Base-by-base conservation (phyloP, 208 protist genomes). In the Trypanosoma conorhini region DNA sequence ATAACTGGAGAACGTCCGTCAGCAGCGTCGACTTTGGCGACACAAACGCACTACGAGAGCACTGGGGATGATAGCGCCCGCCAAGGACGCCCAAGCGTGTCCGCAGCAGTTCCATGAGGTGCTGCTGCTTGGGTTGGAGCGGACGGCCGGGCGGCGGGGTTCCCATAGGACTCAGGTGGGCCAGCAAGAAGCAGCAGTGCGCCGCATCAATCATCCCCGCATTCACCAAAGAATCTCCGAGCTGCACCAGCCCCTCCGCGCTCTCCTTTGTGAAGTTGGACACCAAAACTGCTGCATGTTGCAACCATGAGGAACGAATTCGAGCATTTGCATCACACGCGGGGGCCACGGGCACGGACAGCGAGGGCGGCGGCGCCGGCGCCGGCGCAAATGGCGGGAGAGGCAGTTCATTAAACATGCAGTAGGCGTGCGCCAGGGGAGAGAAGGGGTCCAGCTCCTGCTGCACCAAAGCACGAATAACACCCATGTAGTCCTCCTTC, bases 371-470 rank as follows among this genome's bases (percentile, higher is more conserved):
- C 22, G 31, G 26, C 24, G 44, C 0, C 21, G n/a, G 35, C 28
- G 67, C 54, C 57, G 78, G 64, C 19, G 75, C 40, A 71, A 89
- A 80, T 5, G 85, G 83, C 21, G 86, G 83, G 21, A 86, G 76
- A 19, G 85, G 81, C 66, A 92, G 52, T 65, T 92, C 86, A 63
- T 89, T 93, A 74, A 95, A 95, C 62, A 87, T 76, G 74, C 81
- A 82, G 60, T 95, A 95, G 42, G 87, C 90, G 69, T 92, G 87
- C 10, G 90, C 80, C 15, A 95, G 81, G 19, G 90, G 87, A 22
- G 90, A 90, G 24, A 67, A 38, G 3, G 70, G 66, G 24, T 79
- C 44, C 38, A 95, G 71, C 65, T 91, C 81, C 65, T 86, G 52
- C 50, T 81, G 40, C 50, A 85, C 82, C 17, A 93, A 71, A 22